Evolutionary conservation across 805 yeast species (phyloP).

Genomic region (Hemisphaericaspora nanyangensis): DNA sequence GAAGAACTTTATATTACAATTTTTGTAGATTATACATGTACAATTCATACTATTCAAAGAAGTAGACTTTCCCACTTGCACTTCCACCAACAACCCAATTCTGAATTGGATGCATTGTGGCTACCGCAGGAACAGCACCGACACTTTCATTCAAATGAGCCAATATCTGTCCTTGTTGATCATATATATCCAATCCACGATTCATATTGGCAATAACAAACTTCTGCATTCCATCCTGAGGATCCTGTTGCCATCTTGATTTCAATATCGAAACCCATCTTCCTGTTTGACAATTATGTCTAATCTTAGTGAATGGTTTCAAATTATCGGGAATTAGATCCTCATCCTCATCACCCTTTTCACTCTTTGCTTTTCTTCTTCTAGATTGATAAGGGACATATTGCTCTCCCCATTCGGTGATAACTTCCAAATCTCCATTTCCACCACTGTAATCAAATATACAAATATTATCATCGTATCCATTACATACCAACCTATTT

Average conservation of each 20-base stretch:
- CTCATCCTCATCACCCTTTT: conserved; percentile 13
- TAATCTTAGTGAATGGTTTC: conserved; percentile 58
- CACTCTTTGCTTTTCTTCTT: conserved; percentile 7
- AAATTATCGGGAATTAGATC: conserved; percentile 36
- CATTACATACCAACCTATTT: conserved; percentile 79
- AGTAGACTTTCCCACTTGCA: conserved; percentile 84
- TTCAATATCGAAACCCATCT: conserved; percentile 93
- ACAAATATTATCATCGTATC: conserved; percentile 83
- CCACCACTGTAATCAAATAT: conserved; percentile 56
- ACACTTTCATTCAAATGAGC: conserved; percentile 70
- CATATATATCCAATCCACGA: conserved; percentile 77
- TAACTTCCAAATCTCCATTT: conserved; percentile 14
- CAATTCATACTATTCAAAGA: conserved; percentile 37
- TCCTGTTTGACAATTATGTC: conserved; percentile 95
- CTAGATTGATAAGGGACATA: conserved; percentile 8
- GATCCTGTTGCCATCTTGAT: conserved; percentile 78
- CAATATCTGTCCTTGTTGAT: conserved; percentile 68
- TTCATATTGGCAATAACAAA: conserved; percentile 94
- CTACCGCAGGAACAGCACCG: conserved; percentile 92
- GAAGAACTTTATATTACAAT: too few relatives aligned
- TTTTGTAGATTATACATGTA: too few relatives aligned
- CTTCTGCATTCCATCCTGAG: conserved; percentile 69
- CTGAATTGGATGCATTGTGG: conserved; percentile 74
- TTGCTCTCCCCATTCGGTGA: conserved; percentile 22
- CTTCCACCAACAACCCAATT: conserved; percentile 95